phyloP scores from a whole-genome alignment of 1,284 basidiomycete genomes.

The Singerocomus inundabilis region DNA sequence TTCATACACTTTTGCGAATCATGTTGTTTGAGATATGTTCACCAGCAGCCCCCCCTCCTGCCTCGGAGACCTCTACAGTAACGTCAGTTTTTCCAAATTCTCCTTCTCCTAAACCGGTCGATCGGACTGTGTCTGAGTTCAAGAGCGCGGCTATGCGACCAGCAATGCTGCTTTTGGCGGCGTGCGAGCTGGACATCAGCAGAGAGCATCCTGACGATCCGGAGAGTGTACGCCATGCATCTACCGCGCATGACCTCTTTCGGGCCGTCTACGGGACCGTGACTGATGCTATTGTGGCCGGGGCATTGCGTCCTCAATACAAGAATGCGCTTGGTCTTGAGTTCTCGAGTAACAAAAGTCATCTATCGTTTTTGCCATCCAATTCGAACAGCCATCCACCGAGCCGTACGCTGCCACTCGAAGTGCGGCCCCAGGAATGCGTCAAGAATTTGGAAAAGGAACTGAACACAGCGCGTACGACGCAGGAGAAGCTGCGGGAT shows the following conservation, averaged over 20 bases:
- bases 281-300: constrained; percentile 21
- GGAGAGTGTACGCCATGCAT: constrained; percentile 21
- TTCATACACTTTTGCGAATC: constrained; percentile 5
- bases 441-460: constrained; percentile 27
- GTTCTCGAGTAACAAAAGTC: constrained; percentile 17
- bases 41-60: constrained; percentile 11
- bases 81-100: constrained; percentile 8
- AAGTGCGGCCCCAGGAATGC: constrained; percentile 6
- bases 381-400: neutral
- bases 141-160: constrained; percentile 25
- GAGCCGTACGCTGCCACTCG: constrained; percentile 1
- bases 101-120: constrained; percentile 7
- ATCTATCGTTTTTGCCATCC: neutral
- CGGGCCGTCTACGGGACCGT: constrained; percentile 30
- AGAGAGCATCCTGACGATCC: constrained; percentile 23
- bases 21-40: constrained; percentile 18
- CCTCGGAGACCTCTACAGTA: constrained; percentile 7
- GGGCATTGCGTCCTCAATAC: constrained; percentile 9
- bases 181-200: constrained; percentile 33
- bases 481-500: constrained; percentile 18
- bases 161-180: constrained; percentile 29
- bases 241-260: constrained; percentile 28
- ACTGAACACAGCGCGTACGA: constrained; percentile 10
- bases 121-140: constrained; percentile 10
- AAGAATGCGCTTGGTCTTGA: constrained; percentile 29